A percentile compares a stretch with the other conserved stretches of the same genome.
Evolutionary conservation across 2,329 filamentous ascomycete species (phyloP).

Genomic region (Aspergillus costaricaensis): DNA sequence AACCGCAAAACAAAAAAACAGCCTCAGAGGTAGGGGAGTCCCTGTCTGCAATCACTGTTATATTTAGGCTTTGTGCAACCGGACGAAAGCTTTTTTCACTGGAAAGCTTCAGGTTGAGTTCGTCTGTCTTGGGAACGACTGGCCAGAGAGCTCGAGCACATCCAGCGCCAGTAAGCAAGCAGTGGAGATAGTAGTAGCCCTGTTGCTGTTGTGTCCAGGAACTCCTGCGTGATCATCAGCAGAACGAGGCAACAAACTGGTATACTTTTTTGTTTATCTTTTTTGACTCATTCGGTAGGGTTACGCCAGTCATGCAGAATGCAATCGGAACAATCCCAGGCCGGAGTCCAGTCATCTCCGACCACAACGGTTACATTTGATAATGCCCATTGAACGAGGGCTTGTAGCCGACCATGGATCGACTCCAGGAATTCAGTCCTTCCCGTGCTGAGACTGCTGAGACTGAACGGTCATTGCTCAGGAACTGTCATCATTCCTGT

Average conservation of each 20-base stretch:
- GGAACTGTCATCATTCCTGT: background rate
- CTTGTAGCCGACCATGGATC: conserved; percentile 1
- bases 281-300: background rate
- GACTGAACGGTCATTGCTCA: background rate
- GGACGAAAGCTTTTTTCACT: conserved; percentile 7
- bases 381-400: background rate
- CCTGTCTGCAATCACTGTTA: background rate
- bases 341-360: background rate
- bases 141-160: too few relatives aligned
- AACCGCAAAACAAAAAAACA: background rate
- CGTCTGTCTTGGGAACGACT: too few relatives aligned
- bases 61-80: conserved; percentile 14
- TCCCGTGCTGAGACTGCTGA: background rate
- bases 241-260: background rate
- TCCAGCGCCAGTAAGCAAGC: too few relatives aligned
- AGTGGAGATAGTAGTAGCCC: background rate
- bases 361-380: conserved; percentile 17
- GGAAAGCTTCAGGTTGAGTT: background rate
- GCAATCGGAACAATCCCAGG: background rate
- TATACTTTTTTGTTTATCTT: too few relatives aligned
- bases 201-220: background rate
- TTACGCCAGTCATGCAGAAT: background rate
- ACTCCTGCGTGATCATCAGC: background rate
- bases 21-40: background rate
- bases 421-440: conserved; percentile 6